Conservation (phyloP, 2,329 filamentous ascomycete genomes). For the Pseudomassariella vexata region DNA sequence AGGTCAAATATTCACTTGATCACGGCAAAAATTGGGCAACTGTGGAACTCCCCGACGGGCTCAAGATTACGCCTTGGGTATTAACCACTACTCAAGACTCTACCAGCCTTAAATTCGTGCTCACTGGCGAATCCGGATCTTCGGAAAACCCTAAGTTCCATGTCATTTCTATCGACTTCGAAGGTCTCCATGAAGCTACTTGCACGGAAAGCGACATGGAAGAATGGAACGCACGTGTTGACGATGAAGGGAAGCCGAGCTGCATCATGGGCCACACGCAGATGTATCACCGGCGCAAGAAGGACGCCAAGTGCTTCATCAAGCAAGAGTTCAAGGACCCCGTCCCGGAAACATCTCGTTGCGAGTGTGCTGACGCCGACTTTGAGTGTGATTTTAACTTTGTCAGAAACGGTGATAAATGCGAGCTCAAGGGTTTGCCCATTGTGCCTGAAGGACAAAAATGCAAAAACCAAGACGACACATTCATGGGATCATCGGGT, state of each 20-base stretch:
- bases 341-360: slow-evolving; percentile 62
- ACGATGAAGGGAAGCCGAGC: slow-evolving; percentile 72
- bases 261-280: slow-evolving; percentile 97
- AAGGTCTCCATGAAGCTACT: slow-evolving; percentile 69
- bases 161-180: slow-evolving; percentile 78
- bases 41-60: slow-evolving; percentile 58
- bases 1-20: slow-evolving; percentile 74
- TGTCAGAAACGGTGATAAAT: slow-evolving; percentile 61
- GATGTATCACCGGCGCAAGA: slow-evolving; percentile 78
- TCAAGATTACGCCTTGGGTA: slow-evolving; percentile 64
- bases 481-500: slow-evolving; percentile 79
- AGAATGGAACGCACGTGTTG: slow-evolving; percentile 78
- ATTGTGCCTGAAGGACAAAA: slow-evolving; percentile 63
- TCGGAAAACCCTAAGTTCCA: slow-evolving; percentile 49
- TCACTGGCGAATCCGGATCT: slow-evolving; percentile 57
- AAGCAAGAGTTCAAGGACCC: slow-evolving; percentile 80
- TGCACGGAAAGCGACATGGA: slow-evolving; percentile 79
- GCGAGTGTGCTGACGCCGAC: slow-evolving; percentile 76
- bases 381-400: slow-evolving; percentile 99
- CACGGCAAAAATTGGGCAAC: slow-evolving; percentile 81
- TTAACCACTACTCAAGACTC: slow-evolving; percentile 90
- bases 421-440: slow-evolving; percentile 57
- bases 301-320: slow-evolving; percentile 83
- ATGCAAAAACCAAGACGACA: slow-evolving; percentile 66
- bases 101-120: slow-evolving; percentile 83